Evolutionary conservation across 306 rosid genomes (phyloP), one percentile per base, ranked within the genome.

Genomic region (Neltuma alba): DNA sequence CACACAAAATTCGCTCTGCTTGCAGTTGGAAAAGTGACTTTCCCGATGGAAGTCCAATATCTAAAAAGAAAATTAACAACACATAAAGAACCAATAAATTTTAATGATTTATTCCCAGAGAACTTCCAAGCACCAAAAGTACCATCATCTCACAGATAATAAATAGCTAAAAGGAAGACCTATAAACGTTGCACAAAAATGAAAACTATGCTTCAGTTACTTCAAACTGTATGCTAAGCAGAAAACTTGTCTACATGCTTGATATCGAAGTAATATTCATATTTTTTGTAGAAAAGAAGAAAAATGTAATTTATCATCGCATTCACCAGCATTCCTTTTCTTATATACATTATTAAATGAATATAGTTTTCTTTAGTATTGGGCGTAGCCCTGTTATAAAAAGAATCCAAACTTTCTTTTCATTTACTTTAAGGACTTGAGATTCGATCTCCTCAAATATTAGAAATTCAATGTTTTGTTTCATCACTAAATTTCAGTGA

Each of bases 31-130:
- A 95, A 79, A 95, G 96, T 12, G 99, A 93, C 83, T 95, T 95
- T 70, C 98, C 97, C 47, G 99, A 95, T 80, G 99, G 99, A 84
- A 95, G 99, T 77, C 99, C 99, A 75, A 95, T 87, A 84, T 95
- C 98, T 94, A 83, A 76, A 78, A 79, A 42, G 11, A 44, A 78
- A 54, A 47, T 23, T 72, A n/a, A 81, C 70, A 54, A 68, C 69
- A 54, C 23, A 48, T 66, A 48, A 76, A n/a, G 10, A 78, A 57
- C 61, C 20, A 15, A 65, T 34, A 23, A 16, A 28, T 36, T 45
- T n/a, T n/a, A n/a, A 77, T 25, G 48, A 67, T 57, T 77, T 38
- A 73, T 41, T 66, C 57, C 52, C 50, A 21, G 55, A 66, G 67
- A 71, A 69, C 72, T 64, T 66, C 34, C 44, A 66, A 37, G 70